These are phyloP conservation scores for Raffaelea albimanens DNA, from an alignment of 2,329 filamentous ascomycete species.

Conservation along the genomic window DNA sequence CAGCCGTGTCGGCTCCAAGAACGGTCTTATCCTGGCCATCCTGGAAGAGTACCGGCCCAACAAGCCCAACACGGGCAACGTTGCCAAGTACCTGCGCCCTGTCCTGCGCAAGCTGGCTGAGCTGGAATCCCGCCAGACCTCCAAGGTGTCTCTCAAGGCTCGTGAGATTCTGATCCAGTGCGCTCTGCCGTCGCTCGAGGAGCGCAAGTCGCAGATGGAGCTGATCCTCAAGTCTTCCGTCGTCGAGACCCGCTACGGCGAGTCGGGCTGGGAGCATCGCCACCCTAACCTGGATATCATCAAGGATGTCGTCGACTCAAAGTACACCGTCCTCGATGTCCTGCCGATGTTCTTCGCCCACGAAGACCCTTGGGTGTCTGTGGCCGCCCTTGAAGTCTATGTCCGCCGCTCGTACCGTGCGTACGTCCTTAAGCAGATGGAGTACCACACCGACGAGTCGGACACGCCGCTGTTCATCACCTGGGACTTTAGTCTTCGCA, in stretches of 20 bases:
- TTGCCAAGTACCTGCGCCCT: conserved; percentile 78
- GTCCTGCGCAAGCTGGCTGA: conserved; percentile 81
- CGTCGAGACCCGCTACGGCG: conserved; percentile 92
- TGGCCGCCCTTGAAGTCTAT: conserved; percentile 93
- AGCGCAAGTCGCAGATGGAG: conserved; percentile 94
- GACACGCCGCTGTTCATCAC: conserved; percentile 65
- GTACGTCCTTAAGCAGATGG: conserved; percentile 79
- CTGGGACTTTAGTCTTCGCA: conserved; percentile 93
- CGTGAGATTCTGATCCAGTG: conserved; percentile 97
- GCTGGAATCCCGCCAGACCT: conserved; percentile 72
- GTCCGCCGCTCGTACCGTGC: conserved; percentile 94
- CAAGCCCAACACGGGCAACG: conserved; percentile 79
- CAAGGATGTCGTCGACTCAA: conserved; percentile 97
- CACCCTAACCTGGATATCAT: conserved; percentile 84
- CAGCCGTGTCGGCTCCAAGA: conserved; percentile 87
- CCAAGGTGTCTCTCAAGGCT: conserved; percentile 95
- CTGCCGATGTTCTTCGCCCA: conserved; percentile 92
- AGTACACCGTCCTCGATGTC: conserved; percentile 97
- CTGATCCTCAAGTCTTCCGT: conserved; percentile 95
- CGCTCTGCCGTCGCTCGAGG: conserved; percentile 88
- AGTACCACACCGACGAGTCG: conserved; percentile 74
- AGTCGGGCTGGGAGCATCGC: conserved; percentile 93
- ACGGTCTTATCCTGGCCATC: conserved; percentile 82
- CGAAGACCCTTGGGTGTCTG: conserved; percentile 84
- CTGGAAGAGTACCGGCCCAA: conserved; percentile 93